phyloP scores from a whole-genome alignment of 192 early-diverging fungal species.

The Chytriomyces sp. region DNA sequence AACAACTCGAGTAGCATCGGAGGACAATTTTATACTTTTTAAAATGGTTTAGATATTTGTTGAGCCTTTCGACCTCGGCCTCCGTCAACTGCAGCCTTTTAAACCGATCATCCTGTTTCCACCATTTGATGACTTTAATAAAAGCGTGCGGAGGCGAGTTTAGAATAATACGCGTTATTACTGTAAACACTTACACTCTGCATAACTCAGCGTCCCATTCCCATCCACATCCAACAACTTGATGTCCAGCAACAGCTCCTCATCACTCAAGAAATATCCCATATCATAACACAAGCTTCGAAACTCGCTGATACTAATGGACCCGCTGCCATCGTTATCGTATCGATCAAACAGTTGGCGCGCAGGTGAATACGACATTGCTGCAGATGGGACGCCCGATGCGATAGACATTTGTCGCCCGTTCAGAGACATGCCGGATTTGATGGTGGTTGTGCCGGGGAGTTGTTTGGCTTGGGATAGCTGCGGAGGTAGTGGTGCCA shows the following conservation, averaged over 20 bases:
- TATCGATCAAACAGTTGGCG: constrained; percentile 40
- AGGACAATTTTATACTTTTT: constrained; percentile 29
- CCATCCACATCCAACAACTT: constrained; percentile 44
- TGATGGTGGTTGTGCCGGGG: constrained; percentile 16
- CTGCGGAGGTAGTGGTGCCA: constrained; percentile 27
- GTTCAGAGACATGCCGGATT: background rate
- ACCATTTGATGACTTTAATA: constrained; percentile 47
- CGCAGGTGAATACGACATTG: background rate
- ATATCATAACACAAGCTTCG: constrained; percentile 46
- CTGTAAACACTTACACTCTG: constrained; percentile 35
- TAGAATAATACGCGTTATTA: background rate
- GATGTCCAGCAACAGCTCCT: constrained; percentile 42
- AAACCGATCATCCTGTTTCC: constrained; percentile 44
- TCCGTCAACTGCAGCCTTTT: constrained; percentile 32
- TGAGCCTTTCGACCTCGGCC: constrained; percentile 27
- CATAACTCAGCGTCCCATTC: constrained; percentile 40
- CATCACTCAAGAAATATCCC: constrained; percentile 46
- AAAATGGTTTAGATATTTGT: constrained; percentile 37
- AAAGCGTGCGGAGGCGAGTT: background rate
- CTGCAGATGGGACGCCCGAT: background rate
- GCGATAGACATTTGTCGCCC: background rate
- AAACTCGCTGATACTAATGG: constrained; percentile 44
- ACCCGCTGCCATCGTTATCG: constrained; percentile 40
- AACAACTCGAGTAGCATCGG: background rate
- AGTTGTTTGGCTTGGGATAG: background rate